Evolutionary conservation across 2,329 filamentous ascomycete genomes (phyloP).

Genomic region (Phyllosticta ampelicida): DNA sequence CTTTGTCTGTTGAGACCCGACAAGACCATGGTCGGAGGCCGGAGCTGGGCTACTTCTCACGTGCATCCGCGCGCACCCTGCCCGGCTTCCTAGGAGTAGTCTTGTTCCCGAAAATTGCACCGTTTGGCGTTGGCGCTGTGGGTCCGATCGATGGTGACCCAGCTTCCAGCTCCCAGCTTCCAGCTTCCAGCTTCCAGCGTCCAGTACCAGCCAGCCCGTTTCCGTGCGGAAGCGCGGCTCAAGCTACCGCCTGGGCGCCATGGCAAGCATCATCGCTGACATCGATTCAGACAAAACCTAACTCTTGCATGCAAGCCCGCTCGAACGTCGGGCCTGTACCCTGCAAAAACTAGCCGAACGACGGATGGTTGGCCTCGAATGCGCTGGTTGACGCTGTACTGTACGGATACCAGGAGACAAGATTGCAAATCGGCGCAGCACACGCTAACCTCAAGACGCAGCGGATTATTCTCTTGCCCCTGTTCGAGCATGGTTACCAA

Average conservation of each 20-base stretch:
- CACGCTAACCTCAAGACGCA: neutral
- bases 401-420: neutral
- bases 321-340: neutral
- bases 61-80: neutral
- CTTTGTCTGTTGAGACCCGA: neutral
- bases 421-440: neutral
- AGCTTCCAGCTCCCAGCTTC: neutral
- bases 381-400: neutral
- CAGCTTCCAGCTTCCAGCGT: neutral
- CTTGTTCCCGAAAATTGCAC: neutral
- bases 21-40: neutral
- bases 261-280: neutral
- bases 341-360: neutral
- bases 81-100: neutral
- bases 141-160: neutral
- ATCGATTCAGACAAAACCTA: neutral
- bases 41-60: neutral
- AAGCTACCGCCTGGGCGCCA: neutral
- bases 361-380: neutral
- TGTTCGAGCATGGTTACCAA: neutral
- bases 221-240: neutral
- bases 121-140: neutral
- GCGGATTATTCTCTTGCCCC: neutral
- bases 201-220: neutral
- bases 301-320: neutral